Evolutionary conservation across 805 yeast genomes (phyloP), one percentile per base, ranked within the genome.

Genomic region (Priceomyces melissophilus): DNA sequence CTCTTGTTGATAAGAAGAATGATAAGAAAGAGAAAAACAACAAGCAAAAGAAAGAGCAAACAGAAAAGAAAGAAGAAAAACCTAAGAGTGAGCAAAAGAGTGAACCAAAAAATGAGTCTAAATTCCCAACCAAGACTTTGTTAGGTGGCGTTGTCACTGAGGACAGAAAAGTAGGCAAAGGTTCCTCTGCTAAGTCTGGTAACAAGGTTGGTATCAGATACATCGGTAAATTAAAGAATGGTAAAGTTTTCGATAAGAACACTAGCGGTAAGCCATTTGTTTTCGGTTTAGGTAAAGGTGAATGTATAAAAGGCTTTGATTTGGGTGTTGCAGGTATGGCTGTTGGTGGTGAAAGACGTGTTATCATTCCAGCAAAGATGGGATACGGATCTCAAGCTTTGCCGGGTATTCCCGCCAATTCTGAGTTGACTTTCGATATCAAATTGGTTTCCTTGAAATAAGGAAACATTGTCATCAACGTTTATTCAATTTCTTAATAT

Each of bases 281-380:
- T 50, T 93, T 93, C 71, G 80, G 79, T 48, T 78, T 93, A 55
- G 99, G 99, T 58, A 86, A 84, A 66, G 99, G 98, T 62, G 99
- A 93, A 72, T 97, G 95, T 54, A 93, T 93, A 76, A 87, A 87
- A 69, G 99, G 98, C 51, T 93, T 96, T 87, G 99, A 93, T 64
- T 78, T 91, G 59, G 99, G 99, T 77, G 93, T 93, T 57, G 89
- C 91, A 44, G 98, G 98, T 64, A 90, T 93, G 97, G 82, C 95
- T 43, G 95, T 87, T 61, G 96, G 96, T 60, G 98, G 98, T 62
- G 99, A 93, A 78, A 90, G 99, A 79, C 83, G 98, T 75, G 88
- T 93, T 53, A 79, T 88, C 46, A 88, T 93, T 53, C 99, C 99
- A 55, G 84, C 99, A 40, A 80, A 90, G 58, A 86, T 87, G 82